Conservation (phyloP, 2,329 filamentous ascomycete species). For the Fusarium ambrosium region DNA sequence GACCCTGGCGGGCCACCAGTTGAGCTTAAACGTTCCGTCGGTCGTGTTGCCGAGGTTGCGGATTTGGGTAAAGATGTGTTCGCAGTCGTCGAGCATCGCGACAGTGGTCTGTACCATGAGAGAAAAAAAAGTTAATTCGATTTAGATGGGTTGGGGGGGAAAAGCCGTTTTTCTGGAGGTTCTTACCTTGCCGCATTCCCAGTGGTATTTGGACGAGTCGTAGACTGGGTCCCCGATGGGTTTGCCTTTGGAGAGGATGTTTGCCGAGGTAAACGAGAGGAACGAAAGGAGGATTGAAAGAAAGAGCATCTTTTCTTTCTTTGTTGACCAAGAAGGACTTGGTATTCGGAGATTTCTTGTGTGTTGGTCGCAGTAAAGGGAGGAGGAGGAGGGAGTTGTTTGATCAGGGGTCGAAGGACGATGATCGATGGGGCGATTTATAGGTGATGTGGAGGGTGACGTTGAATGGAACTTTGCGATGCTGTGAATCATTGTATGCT, state of each 20-base stretch:
- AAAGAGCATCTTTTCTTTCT: background rate
- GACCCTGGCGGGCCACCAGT: background rate
- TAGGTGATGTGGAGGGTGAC: background rate
- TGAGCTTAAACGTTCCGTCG: background rate
- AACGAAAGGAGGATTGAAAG: background rate
- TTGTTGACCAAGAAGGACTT: background rate
- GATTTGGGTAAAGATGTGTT: background rate
- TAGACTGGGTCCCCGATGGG: background rate
- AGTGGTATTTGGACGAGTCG: conserved; percentile 7
- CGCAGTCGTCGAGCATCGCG: background rate
- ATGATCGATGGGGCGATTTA: background rate
- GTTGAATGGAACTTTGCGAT: background rate
- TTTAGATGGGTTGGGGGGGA: too few species aligned
- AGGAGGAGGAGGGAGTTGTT: background rate
- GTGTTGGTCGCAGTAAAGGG: background rate
- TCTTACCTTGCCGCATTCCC: conserved; percentile 14
- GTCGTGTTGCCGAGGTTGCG: background rate
- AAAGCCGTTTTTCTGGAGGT: background rate
- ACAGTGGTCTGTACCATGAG: background rate
- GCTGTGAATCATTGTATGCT: background rate
- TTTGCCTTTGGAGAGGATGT: background rate
- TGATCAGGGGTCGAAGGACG: background rate
- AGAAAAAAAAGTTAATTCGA: too few species aligned
- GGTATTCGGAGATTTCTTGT: background rate
- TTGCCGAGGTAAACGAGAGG: conserved; percentile 1